These are phyloP conservation scores for Moesziomyces parantarcticus DNA, from an alignment of 1,284 basidiomycete species.

Conservation along the genomic window DNA sequence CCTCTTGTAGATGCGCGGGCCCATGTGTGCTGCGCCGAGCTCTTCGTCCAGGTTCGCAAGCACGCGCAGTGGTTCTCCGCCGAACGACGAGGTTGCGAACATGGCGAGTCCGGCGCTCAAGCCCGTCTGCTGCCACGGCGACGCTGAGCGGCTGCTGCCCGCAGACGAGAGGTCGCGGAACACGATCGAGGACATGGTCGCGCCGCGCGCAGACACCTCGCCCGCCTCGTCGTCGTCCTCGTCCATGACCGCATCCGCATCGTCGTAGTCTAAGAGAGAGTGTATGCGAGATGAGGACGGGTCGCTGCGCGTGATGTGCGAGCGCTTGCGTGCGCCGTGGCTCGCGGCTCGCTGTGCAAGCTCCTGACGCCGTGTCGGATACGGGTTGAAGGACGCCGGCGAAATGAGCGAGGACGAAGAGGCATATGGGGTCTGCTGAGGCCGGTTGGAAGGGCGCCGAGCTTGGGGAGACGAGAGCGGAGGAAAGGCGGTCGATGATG, in stretches of 20 bases:
- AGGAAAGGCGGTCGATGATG: conserved; percentile 25
- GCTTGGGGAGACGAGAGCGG: conserved; percentile 26
- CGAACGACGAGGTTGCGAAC: conserved; percentile 33
- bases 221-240: conserved; percentile 26
- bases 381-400: conserved; percentile 38
- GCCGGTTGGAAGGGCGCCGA: conserved; percentile 10
- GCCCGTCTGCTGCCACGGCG: conserved; percentile 29
- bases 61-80: conserved; percentile 39
- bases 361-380: conserved; percentile 44
- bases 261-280: conserved; percentile 20
- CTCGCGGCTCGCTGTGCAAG: conserved; percentile 35
- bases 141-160: conserved; percentile 20
- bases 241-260: conserved; percentile 15
- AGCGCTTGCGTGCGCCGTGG: conserved; percentile 26
- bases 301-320: conserved; percentile 38
- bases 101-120: conserved; percentile 38
- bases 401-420: conserved; percentile 29
- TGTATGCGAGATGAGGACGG: conserved; percentile 29
- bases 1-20: conserved; percentile 42
- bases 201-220: conserved; percentile 34
- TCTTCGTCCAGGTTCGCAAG: conserved; percentile 42
- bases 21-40: conserved; percentile 46
- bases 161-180: conserved; percentile 41
- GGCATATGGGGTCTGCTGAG: background rate
- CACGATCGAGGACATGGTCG: conserved; percentile 49